phyloP scores from a whole-genome alignment of 306 rosid genomes.

The Trifolium pratense region DNA sequence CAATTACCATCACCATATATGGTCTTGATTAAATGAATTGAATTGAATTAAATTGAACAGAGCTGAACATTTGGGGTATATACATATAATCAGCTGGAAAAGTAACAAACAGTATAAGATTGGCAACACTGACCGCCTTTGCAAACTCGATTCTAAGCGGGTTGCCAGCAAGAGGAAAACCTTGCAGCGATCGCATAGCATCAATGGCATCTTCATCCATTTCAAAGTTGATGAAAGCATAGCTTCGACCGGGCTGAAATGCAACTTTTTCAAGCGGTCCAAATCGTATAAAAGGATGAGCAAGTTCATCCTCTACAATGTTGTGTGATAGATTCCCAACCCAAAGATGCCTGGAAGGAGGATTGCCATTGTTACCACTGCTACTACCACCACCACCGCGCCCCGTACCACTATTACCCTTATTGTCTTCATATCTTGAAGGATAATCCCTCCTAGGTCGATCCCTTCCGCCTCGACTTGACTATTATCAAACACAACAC shows the following conservation, averaged over 20 bases:
- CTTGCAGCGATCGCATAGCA: slow-evolving; percentile 79
- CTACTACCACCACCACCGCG: slow-evolving; percentile 40
- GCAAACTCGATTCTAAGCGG: slow-evolving; percentile 92
- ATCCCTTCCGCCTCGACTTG: slow-evolving; percentile 54
- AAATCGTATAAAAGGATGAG: slow-evolving; percentile 64
- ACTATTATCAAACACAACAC: slow-evolving; percentile 44
- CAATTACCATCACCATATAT: too few relatives aligned
- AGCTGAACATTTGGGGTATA: slow-evolving; percentile 32
- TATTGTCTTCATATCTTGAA: slow-evolving; percentile 49
- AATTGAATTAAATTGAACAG: slow-evolving; percentile 23
- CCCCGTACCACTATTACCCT: slow-evolving; percentile 42
- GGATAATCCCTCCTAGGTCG: slow-evolving; percentile 59
- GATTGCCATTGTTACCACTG: slow-evolving; percentile 40
- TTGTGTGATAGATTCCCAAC: slow-evolving; percentile 78
- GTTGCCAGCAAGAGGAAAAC: slow-evolving; percentile 74
- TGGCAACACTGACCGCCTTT: slow-evolving; percentile 99
- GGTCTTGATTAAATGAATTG: slow-evolving; percentile 33
- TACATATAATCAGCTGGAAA: slow-evolving; percentile 49
- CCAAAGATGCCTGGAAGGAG: slow-evolving; percentile 93
- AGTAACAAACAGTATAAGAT: slow-evolving; percentile 58
- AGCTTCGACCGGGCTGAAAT: slow-evolving; percentile 86
- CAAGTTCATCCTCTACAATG: slow-evolving; percentile 67
- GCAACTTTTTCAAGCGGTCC: slow-evolving; percentile 85
- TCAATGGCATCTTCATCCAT: slow-evolving; percentile 82
- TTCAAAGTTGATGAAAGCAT: slow-evolving; percentile 77